A percentile compares a stretch with the other conserved stretches of the same genome.
Conservation (phyloP, 2,329 filamentous ascomycete genomes). For the Colletotrichum sp. region DNA sequence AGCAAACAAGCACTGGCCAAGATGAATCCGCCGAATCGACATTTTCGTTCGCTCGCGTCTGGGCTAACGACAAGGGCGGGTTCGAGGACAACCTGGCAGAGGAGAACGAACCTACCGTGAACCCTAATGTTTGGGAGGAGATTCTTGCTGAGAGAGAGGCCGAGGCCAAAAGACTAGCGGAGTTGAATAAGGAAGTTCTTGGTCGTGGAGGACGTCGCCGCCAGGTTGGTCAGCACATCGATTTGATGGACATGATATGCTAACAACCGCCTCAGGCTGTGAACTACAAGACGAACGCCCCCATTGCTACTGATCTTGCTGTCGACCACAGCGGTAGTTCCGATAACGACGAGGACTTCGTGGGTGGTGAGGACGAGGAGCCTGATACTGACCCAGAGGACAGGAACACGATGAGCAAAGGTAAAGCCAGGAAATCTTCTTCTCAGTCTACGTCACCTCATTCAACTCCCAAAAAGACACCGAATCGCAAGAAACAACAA, state of each 20-base stretch:
- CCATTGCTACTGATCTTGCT: constrained; percentile 14
- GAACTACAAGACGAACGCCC: constrained; percentile 30
- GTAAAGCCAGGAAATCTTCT: constrained; percentile 14
- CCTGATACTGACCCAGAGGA: constrained; percentile 23
- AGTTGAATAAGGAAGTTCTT: constrained; percentile 72
- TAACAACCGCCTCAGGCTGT: constrained; percentile 26
- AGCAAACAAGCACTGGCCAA: constrained; percentile 69
- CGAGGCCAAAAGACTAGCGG: constrained; percentile 75
- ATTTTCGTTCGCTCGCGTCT: constrained; percentile 90
- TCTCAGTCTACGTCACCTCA: constrained; percentile 7
- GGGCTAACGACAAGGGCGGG: constrained; percentile 79
- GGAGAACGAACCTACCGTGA: constrained; percentile 56
- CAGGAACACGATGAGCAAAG: not conserved
- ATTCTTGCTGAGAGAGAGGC: constrained; percentile 67
- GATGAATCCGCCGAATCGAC: constrained; percentile 75
- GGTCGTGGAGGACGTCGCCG: constrained; percentile 84
- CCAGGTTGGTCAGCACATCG: constrained; percentile 42
- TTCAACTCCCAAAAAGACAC: not conserved
- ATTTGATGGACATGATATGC: not conserved
- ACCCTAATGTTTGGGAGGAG: constrained; percentile 83
- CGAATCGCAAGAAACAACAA: constrained; percentile 7
- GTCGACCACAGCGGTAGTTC: constrained; percentile 20
- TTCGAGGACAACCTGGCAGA: constrained; percentile 68
- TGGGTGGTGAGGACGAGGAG: constrained; percentile 27
- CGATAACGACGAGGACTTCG: constrained; percentile 31